These are phyloP conservation scores for Colletotrichum sp. DNA, from an alignment of 2,329 filamentous ascomycete species.

Conservation along the genomic window DNA sequence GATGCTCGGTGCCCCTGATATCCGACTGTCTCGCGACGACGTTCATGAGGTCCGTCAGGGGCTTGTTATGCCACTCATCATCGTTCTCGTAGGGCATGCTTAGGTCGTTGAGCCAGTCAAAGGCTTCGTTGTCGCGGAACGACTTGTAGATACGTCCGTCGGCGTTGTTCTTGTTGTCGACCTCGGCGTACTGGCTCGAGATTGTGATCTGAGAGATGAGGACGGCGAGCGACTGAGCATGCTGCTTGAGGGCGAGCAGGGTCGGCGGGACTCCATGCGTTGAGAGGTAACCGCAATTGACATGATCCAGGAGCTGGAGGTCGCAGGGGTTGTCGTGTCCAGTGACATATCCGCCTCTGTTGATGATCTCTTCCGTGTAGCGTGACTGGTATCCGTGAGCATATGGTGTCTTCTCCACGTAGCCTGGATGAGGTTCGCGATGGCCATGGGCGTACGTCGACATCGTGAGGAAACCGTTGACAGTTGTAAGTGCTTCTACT, in stretches of 20 bases:
- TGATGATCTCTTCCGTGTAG: constrained; percentile 1
- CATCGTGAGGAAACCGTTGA: background rate
- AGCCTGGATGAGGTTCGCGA: background rate
- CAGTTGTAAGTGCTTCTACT: background rate
- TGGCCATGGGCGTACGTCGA: background rate
- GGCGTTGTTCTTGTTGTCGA: constrained; percentile 26
- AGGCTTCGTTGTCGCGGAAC: constrained; percentile 52
- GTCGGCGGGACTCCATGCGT: constrained; percentile 56
- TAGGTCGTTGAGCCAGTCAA: constrained; percentile 62
- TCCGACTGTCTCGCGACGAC: constrained; percentile 48
- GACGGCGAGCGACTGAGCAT: constrained; percentile 60
- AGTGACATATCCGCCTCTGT: background rate
- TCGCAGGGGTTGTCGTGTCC: constrained; percentile 15
- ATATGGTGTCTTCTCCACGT: constrained; percentile 11
- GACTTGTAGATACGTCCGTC: constrained; percentile 9
- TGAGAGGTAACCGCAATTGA: constrained; percentile 65
- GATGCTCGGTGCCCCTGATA: constrained; percentile 41
- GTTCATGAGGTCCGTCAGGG: constrained; percentile 52
- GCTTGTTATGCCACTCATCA: constrained; percentile 50
- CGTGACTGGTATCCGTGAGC: constrained; percentile 17
- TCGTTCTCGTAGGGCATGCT: constrained; percentile 51
- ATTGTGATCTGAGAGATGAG: constrained; percentile 56
- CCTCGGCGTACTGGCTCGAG: constrained; percentile 31
- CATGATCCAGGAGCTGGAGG: constrained; percentile 37
- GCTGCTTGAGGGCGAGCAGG: constrained; percentile 62